A percentile compares a stretch with the other conserved stretches of the same genome.
Evolutionary conservation across 2,329 filamentous ascomycete genomes (phyloP).

Genomic region (Xylaria sp.): DNA sequence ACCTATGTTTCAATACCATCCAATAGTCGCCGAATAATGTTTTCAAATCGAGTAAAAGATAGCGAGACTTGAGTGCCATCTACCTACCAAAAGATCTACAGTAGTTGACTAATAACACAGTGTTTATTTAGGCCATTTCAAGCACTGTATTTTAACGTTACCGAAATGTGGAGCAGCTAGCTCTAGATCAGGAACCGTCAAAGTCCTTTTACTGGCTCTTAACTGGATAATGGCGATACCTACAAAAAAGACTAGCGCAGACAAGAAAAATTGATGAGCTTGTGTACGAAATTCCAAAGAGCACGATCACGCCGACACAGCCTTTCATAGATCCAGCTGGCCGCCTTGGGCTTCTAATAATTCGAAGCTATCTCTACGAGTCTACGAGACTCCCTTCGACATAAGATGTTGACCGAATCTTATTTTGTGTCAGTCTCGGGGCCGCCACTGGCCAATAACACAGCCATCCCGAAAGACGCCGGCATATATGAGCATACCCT

Average conservation of each 20-base stretch:
- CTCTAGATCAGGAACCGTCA: conserved; percentile 25
- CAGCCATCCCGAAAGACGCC: conserved; percentile 77
- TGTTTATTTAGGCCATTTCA: neutral
- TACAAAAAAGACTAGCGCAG: neutral
- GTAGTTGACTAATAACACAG: neutral
- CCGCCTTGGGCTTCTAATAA: neutral
- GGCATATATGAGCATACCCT: conserved; percentile 88
- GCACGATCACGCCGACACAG: neutral
- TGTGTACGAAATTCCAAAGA: neutral
- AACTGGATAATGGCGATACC: conserved; percentile 10
- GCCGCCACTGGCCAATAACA: conserved; percentile 69
- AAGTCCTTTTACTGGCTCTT: conserved; percentile 14
- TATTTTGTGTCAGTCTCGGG: conserved; percentile 70
- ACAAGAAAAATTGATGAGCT: conserved; percentile 22
- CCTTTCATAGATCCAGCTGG: neutral
- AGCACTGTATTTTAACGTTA: neutral
- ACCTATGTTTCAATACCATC: conserved; percentile 14
- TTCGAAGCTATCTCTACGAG: conserved; percentile 1
- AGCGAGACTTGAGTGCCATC: neutral
- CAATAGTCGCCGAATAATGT: neutral
- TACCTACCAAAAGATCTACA: neutral
- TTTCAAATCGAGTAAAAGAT: neutral
- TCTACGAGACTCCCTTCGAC: neutral
- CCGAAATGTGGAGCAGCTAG: conserved; percentile 11
- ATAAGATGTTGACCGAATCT: conserved; percentile 67